Conservation (phyloP, 1,284 basidiomycete species). For the Ustilago trichophora region DNA sequence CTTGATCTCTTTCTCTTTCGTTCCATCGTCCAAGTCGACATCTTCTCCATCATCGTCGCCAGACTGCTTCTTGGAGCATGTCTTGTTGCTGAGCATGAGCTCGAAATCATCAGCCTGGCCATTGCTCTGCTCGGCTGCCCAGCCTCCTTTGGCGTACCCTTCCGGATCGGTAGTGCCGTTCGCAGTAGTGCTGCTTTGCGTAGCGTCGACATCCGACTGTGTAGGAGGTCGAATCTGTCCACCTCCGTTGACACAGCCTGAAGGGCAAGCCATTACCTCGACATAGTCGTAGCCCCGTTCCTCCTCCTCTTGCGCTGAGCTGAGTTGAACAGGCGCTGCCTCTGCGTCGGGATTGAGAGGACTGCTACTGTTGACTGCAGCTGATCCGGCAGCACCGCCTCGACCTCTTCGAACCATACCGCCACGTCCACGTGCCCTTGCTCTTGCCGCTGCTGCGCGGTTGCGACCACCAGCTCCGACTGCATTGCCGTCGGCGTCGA, state of each 20-base stretch:
- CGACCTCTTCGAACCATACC: constrained; percentile 68
- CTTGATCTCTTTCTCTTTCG: constrained; percentile 24
- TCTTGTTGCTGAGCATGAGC: constrained; percentile 67
- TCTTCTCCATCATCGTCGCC: constrained; percentile 69
- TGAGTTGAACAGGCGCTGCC: background rate
- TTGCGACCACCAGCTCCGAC: constrained; percentile 6
- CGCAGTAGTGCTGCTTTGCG: background rate
- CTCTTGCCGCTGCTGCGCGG: constrained; percentile 7
- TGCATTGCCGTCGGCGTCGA: constrained; percentile 31
- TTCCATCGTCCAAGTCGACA: constrained; percentile 21
- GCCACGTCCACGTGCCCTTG: constrained; percentile 55
- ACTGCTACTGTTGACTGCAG: constrained; percentile 50
- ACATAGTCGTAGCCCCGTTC: constrained; percentile 87
- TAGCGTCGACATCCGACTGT: constrained; percentile 5
- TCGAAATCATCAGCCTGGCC: constrained; percentile 70
- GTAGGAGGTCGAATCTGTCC: constrained; percentile 74
- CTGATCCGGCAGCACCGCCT: constrained; percentile 70
- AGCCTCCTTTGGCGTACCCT: constrained; percentile 30
- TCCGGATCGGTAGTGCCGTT: constrained; percentile 29
- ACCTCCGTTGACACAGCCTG: constrained; percentile 96
- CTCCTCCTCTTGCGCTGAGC: constrained; percentile 62
- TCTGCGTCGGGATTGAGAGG: constrained; percentile 23
- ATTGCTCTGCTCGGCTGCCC: constrained; percentile 19
- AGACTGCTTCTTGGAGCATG: constrained; percentile 62
- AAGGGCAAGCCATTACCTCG: constrained; percentile 99